These are phyloP conservation scores for Phanerochaete sordida DNA, from an alignment of 768 basidiomycete species.

Conservation along the genomic window DNA sequence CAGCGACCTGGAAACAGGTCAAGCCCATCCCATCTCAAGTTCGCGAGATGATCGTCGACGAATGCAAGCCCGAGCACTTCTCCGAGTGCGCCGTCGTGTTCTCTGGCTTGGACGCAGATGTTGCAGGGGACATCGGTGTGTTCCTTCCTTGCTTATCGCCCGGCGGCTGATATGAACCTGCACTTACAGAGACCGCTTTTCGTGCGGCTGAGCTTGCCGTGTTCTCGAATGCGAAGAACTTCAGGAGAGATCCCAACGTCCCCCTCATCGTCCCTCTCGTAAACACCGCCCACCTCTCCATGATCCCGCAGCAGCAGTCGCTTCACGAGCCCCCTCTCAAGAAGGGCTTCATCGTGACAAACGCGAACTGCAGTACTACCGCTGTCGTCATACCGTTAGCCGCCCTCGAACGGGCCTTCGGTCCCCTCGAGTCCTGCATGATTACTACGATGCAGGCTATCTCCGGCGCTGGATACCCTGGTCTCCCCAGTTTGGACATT, in stretches of 20 bases:
- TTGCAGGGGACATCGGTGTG: slow-evolving; percentile 92
- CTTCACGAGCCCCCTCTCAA: slow-evolving; percentile 63
- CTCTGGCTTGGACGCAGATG: slow-evolving; percentile 94
- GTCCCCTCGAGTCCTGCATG: slow-evolving; percentile 87
- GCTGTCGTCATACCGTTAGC: slow-evolving; percentile 88
- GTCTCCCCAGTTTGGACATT: slow-evolving; percentile 85
- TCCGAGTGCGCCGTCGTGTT: slow-evolving; percentile 83
- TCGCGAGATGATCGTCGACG: slow-evolving; percentile 60
- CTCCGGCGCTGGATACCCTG: slow-evolving; percentile 97
- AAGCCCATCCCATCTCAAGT: slow-evolving; percentile 68
- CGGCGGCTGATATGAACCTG: slow-evolving; percentile 3
- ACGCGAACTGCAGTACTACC: slow-evolving; percentile 98
- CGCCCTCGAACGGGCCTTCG: slow-evolving; percentile 87
- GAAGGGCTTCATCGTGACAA: slow-evolving; percentile 94
- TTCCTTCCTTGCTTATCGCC: slow-evolving; percentile 7
- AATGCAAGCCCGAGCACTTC: slow-evolving; percentile 79
- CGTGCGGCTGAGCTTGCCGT: slow-evolving; percentile 84
- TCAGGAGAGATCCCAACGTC: slow-evolving; percentile 85
- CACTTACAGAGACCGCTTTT: slow-evolving; percentile 72
- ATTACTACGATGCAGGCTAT: slow-evolving; percentile 98
- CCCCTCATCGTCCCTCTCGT: slow-evolving; percentile 97
- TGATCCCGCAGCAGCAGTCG: slow-evolving; percentile 79
- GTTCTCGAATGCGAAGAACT: slow-evolving; percentile 98
- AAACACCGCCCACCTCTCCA: slow-evolving; percentile 80
- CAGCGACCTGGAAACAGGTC: slow-evolving; percentile 86